These are phyloP conservation scores for Apiospora sp. DNA, from an alignment of 2,329 filamentous ascomycete genomes.

Conservation along the genomic window DNA sequence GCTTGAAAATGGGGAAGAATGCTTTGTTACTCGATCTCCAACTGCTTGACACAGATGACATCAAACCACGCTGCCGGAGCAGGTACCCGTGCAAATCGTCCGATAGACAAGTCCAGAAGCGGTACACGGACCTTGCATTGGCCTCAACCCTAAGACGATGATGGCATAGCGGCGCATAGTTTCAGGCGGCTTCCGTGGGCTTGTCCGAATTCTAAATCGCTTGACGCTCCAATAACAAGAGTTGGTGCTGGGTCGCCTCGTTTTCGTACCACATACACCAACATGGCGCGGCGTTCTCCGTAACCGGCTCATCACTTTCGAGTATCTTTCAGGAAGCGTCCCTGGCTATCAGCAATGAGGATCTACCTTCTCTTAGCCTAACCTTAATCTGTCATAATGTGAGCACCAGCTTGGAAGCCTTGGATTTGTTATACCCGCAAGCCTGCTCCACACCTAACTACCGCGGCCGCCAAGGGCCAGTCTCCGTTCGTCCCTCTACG, in stretches of 20 bases:
- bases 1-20: too few species aligned
- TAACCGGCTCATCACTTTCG: background rate
- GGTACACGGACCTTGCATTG: background rate
- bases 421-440: too few species aligned
- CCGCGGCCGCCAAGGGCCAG: background rate
- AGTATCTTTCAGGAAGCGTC: background rate
- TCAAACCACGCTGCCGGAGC: background rate
- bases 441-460: background rate
- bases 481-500: background rate
- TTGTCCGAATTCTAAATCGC: background rate
- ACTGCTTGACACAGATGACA: background rate
- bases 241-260: background rate
- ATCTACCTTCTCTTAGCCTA: too few species aligned
- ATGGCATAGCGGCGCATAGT: background rate
- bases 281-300: background rate
- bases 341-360: background rate
- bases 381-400: background rate
- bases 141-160: background rate
- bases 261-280: background rate
- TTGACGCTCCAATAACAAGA: background rate
- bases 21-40: too few species aligned
- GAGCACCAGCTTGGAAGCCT: background rate
- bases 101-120: background rate
- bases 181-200: background rate
- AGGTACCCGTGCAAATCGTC: background rate